These are phyloP conservation scores for Rehmannia glutinosa DNA, from an alignment of 257 asterid species.

Conservation along the genomic window DNA sequence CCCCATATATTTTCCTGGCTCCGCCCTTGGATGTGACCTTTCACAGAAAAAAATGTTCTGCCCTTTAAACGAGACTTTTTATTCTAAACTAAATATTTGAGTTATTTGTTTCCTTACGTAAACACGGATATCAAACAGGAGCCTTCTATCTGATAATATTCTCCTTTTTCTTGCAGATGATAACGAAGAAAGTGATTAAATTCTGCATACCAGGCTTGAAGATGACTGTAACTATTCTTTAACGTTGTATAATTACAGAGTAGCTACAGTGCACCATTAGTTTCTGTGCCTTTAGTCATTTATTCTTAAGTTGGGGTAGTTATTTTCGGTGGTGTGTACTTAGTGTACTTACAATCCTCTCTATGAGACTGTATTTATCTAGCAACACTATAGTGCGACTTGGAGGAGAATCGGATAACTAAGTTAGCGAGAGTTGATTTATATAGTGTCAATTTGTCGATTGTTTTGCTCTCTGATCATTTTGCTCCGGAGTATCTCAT, in stretches of 20 bases:
- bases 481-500: background rate
- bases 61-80: too few relatives aligned
- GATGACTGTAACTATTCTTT: conserved; percentile 19
- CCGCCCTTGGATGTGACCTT: too few relatives aligned
- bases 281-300: conserved; percentile 5
- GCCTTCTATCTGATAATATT: background rate
- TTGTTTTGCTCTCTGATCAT: background rate
- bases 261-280: background rate
- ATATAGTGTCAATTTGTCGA: background rate
- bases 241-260: conserved; percentile 5
- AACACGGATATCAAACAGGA: background rate
- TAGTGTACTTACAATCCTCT: background rate
- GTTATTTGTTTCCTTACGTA: background rate
- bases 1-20: too few relatives aligned
- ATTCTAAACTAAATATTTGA: background rate
- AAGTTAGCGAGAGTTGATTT: background rate
- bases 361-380: background rate
- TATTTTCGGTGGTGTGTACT: background rate
- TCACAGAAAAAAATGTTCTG: background rate
- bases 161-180: conserved; percentile 45
- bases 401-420: background rate
- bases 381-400: background rate
- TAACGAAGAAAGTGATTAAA: conserved; percentile 56
- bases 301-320: conserved; percentile 5
- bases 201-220: conserved; percentile 11